A percentile compares a stretch with the other conserved stretches of the same genome.
phyloP scores from a whole-genome alignment of 108 stramenopile species.

The Heterococcus sp. region DNA sequence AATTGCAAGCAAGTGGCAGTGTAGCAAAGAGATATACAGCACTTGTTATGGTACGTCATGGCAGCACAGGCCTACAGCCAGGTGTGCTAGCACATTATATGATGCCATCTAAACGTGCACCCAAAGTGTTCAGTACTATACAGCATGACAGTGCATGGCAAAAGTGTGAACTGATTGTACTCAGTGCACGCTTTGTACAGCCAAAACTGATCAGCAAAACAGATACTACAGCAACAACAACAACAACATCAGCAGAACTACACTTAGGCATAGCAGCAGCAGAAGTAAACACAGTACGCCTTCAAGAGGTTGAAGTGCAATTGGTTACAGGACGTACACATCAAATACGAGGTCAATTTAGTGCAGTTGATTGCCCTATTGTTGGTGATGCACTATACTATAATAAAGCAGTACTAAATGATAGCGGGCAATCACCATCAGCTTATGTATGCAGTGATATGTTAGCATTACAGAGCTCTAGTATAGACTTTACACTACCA shows the following conservation, averaged over 20 bases:
- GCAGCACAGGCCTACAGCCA: neutral
- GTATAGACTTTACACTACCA: neutral
- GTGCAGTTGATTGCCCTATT: constrained; percentile 24
- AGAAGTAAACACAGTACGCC: too few species aligned
- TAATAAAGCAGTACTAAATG: neutral
- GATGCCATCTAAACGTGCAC: neutral
- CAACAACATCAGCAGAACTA: too few species aligned
- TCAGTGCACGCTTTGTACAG: too few species aligned
- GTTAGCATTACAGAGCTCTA: neutral
- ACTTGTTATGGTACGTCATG: neutral
- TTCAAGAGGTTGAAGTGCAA: constrained; percentile 17
- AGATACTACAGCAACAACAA: too few species aligned
- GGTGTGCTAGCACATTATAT: neutral
- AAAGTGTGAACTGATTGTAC: neutral
- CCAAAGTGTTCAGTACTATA: neutral
- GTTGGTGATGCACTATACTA: constrained; percentile 21
- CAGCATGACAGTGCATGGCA: neutral
- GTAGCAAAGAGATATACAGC: neutral
- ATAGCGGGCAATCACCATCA: neutral
- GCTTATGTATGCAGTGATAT: neutral
- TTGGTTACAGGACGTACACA: constrained; percentile 30
- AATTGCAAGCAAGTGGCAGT: neutral
- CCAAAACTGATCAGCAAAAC: too few species aligned
- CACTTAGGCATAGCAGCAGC: too few species aligned
- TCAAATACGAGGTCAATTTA: constrained; percentile 25